Conservation (phyloP, 2,329 filamentous ascomycete genomes). For the Bertia moriformis region DNA sequence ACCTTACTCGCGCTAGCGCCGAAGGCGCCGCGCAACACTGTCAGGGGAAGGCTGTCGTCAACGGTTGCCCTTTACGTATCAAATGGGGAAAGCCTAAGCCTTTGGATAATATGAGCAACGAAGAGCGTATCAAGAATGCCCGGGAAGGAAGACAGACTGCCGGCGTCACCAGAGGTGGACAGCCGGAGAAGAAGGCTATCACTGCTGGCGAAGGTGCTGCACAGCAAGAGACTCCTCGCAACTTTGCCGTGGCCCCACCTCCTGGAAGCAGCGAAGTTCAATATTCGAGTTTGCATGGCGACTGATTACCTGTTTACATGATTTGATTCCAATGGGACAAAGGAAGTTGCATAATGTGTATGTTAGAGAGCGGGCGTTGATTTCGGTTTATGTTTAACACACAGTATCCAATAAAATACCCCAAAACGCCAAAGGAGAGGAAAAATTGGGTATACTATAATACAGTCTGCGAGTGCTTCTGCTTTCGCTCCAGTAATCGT, state of each 20-base stretch:
- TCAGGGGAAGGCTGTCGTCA: constrained; percentile 76
- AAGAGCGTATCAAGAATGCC: constrained; percentile 68
- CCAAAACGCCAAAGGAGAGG: background rate
- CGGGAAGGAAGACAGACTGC: constrained; percentile 39
- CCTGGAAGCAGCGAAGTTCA: constrained; percentile 66
- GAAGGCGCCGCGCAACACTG: constrained; percentile 75
- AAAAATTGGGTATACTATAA: constrained; percentile 1
- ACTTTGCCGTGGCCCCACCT: constrained; percentile 54
- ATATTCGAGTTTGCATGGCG: constrained; percentile 74
- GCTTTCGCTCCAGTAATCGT: too few species aligned
- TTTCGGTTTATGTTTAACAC: background rate
- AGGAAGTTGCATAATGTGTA: constrained; percentile 1
- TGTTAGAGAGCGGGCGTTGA: background rate
- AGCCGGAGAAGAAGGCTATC: background rate
- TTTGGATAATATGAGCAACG: constrained; percentile 78
- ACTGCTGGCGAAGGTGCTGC: constrained; percentile 13
- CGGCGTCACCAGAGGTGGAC: background rate
- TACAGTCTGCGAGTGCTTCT: background rate
- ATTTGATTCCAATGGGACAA: too few species aligned
- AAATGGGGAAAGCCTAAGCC: constrained; percentile 89
- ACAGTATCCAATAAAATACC: background rate
- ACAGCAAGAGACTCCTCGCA: constrained; percentile 19
- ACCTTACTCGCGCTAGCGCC: constrained; percentile 67
- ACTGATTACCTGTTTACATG: constrained; percentile 26
- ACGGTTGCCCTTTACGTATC: constrained; percentile 77